These are phyloP conservation scores for Pseudoperonospora humuli DNA, from an alignment of 352 stramenopile genomes.

Conservation along the genomic window DNA sequence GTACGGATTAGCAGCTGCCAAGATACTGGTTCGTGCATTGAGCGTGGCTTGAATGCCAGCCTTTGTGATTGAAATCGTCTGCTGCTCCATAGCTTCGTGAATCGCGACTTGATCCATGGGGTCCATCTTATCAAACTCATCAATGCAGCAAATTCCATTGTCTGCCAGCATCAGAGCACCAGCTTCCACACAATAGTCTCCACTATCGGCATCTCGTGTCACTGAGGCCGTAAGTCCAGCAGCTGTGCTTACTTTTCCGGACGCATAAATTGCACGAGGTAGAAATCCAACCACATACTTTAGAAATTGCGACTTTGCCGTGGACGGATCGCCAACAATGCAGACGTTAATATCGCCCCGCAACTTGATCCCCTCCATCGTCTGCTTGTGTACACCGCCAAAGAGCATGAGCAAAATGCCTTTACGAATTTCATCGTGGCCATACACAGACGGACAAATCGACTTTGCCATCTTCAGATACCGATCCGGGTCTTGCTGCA, in stretches of 20 bases:
- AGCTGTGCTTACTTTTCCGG: constrained; percentile 96
- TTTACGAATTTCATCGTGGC: constrained; percentile 91
- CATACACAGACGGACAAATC: constrained; percentile 95
- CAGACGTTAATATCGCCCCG: constrained; percentile 99
- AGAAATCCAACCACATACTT: constrained; percentile 95
- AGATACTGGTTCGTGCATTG: constrained; percentile 98
- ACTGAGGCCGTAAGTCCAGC: constrained; percentile 97
- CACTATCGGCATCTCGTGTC: constrained; percentile 90
- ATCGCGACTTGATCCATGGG: constrained; percentile 97
- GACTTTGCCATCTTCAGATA: constrained; percentile 93
- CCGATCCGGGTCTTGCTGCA: constrained; percentile 85
- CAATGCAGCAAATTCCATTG: constrained; percentile 98
- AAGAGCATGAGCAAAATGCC: constrained; percentile 97
- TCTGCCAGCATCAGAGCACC: constrained; percentile 98
- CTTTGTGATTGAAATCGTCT: constrained; percentile 99
- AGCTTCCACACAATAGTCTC: constrained; percentile 86
- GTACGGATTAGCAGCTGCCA: constrained; percentile 98
- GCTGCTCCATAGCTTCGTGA: constrained; percentile 99
- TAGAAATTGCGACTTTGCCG: constrained; percentile 98
- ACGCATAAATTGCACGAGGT: constrained; percentile 97
- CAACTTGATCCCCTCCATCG: constrained; percentile 94
- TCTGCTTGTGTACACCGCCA: constrained; percentile 97
- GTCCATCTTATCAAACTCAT: constrained; percentile 99
- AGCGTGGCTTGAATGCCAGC: constrained; percentile 98
- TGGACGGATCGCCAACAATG: constrained; percentile 96